Conservation (phyloP, 192 early-diverging fungal genomes). For the Rhizoclosmatium globosum region DNA sequence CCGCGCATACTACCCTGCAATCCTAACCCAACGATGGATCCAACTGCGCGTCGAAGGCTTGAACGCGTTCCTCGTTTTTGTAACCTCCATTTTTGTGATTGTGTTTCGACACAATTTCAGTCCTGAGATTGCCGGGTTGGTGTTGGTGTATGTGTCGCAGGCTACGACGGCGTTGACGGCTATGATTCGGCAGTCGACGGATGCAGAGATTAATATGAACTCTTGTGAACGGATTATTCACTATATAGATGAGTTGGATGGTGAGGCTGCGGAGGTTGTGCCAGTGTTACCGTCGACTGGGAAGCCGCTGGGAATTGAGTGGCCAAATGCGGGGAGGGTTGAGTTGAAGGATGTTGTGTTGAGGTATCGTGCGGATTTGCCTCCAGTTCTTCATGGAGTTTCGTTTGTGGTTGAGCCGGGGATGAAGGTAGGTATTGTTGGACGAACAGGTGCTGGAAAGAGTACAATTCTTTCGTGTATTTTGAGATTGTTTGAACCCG, state of each 20-base stretch:
- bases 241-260: neutral
- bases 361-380: slow-evolving; percentile 57
- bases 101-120: slow-evolving; percentile 59
- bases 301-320: neutral
- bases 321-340: slow-evolving; percentile 50
- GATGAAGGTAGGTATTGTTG: slow-evolving; percentile 83
- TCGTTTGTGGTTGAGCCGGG: slow-evolving; percentile 70
- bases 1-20: slow-evolving; percentile 37
- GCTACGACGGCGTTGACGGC: slow-evolving; percentile 81
- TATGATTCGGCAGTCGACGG: slow-evolving; percentile 56
- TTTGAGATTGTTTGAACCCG: slow-evolving; percentile 72
- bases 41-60: slow-evolving; percentile 31
- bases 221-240: slow-evolving; percentile 9
- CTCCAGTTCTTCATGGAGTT: slow-evolving; percentile 69
- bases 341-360: slow-evolving; percentile 67
- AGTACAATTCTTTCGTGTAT: slow-evolving; percentile 66
- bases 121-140: slow-evolving; percentile 84
- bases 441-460: slow-evolving; percentile 84
- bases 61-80: slow-evolving; percentile 26
- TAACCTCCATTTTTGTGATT: slow-evolving; percentile 69
- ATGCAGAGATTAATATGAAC: slow-evolving; percentile 6
- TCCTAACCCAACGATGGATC: slow-evolving; percentile 33
- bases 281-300: neutral
- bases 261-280: slow-evolving; percentile 63
- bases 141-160: slow-evolving; percentile 79